Evolutionary conservation across 1,284 basidiomycete genomes (phyloP), one percentile per base, ranked within the genome.

Genomic region (Mycena sp.): DNA sequence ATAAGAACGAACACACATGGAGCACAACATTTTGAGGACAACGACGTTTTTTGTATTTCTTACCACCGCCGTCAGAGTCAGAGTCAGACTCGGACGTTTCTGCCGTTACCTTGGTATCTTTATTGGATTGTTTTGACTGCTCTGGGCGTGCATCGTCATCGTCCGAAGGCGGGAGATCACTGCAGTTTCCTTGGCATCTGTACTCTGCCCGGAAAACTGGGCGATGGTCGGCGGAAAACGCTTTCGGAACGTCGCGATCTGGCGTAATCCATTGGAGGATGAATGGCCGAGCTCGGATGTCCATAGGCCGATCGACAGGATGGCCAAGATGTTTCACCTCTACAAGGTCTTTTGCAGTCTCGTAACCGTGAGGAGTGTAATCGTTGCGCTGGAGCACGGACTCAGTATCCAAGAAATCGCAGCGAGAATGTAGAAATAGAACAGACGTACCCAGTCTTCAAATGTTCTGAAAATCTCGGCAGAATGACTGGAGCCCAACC

Each of bases 261-360:
- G 37, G 29, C 3, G 61, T 62, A 17, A 38, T 62, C 61, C 61
- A 63, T 16, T 29, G 35, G 9, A 58, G 7, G 4, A 63, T 58
- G 48, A 57, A 58, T 3, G 54, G 54, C 1, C 55, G 61, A 11
- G 61, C 54, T 5, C 61, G 40, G 29, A 63, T 57, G 23, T 63
- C 55, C n/a, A 17, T 29, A 3, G 61, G 61, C 4, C 55, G 48
- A 26, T 63, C 61, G 19, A 53, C 21, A 11, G 58, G 58, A 19
- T 61, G 41, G 23, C 58, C 58, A 16, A 54, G 25, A 32, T 61
- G 37, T 6, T 40, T 35, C 5, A 61, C 23, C 10, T 54, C 51
- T 2, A 54, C 41, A n/a, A 52, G 25, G 4, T 45, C 25, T 1
- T 43, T 23, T 21, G 54, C 37, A 1, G n/a, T 14, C 4, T 56